phyloP scores from a whole-genome alignment of 2,329 filamentous ascomycete genomes.

The Xylariaceae sp. region DNA sequence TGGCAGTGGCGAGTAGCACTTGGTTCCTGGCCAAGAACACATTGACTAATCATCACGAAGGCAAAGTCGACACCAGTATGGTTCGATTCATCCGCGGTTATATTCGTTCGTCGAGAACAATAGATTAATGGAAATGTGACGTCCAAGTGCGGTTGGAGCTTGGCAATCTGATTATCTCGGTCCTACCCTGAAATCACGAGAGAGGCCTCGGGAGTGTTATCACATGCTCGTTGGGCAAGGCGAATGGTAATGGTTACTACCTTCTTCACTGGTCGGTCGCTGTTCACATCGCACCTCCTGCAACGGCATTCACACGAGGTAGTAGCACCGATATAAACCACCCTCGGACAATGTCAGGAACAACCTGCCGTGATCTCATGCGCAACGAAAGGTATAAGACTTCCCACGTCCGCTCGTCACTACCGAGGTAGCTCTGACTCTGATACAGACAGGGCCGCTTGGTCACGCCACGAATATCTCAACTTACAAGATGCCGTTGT shows the following conservation, averaged over 20 bases:
- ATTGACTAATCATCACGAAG: neutral
- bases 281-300: neutral
- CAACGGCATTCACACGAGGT: neutral
- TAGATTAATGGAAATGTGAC: neutral
- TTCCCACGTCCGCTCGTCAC: neutral
- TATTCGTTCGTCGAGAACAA: neutral
- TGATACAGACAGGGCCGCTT: neutral
- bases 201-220: neutral
- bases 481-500: slow-evolving; percentile 19
- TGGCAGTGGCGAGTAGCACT: no score
- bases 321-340: neutral
- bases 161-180: neutral
- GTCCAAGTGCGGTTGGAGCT: neutral
- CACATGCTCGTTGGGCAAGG: slow-evolving; percentile 9
- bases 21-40: neutral
- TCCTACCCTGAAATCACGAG: neutral
- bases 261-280: neutral
- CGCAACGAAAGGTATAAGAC: slow-evolving; percentile 3
- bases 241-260: neutral
- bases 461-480: neutral
- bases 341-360: neutral
- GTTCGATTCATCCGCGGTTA: neutral
- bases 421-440: neutral
- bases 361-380: neutral
- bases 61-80: neutral